phyloP scores from a whole-genome alignment of 2,329 filamentous ascomycete species.

The Mycocentrospora acerina region DNA sequence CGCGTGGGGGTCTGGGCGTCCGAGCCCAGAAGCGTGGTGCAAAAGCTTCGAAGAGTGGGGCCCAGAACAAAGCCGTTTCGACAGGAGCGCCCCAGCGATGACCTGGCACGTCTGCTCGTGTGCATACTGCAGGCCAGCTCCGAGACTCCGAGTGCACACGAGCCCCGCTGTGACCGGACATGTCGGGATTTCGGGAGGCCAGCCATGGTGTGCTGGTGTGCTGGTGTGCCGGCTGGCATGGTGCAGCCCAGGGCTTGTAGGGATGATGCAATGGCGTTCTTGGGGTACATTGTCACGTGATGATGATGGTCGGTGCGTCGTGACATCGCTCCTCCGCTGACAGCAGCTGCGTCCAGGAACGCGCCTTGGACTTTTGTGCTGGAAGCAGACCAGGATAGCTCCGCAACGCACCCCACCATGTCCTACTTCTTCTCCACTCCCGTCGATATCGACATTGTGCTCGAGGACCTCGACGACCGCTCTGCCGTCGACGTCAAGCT shows the following conservation, averaged over 20 bases:
- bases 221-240: too few relatives aligned
- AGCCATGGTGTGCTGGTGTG: too few relatives aligned
- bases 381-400: too few relatives aligned
- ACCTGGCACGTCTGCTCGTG: background rate
- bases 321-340: conserved; percentile 13
- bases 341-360: conserved; percentile 16
- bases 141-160: background rate
- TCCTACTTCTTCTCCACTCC: conserved; percentile 94
- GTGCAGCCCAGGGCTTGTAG: too few relatives aligned
- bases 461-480: conserved; percentile 91
- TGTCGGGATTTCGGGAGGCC: too few relatives aligned
- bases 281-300: too few relatives aligned
- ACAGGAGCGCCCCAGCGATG: conserved; percentile 6
- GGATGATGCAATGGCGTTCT: too few relatives aligned
- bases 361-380: too few relatives aligned
- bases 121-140: background rate
- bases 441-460: conserved; percentile 97
- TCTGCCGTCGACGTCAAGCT: conserved; percentile 97
- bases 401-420: conserved; percentile 57
- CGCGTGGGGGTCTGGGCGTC: conserved; percentile 35
- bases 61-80: conserved; percentile 8
- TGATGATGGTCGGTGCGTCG: conserved; percentile 3
- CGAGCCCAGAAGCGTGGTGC: conserved; percentile 1
- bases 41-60: conserved; percentile 8
- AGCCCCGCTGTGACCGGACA: too few relatives aligned